phyloP scores from a whole-genome alignment of 2,329 filamentous ascomycete genomes.

The Aspergillus ochraceus region DNA sequence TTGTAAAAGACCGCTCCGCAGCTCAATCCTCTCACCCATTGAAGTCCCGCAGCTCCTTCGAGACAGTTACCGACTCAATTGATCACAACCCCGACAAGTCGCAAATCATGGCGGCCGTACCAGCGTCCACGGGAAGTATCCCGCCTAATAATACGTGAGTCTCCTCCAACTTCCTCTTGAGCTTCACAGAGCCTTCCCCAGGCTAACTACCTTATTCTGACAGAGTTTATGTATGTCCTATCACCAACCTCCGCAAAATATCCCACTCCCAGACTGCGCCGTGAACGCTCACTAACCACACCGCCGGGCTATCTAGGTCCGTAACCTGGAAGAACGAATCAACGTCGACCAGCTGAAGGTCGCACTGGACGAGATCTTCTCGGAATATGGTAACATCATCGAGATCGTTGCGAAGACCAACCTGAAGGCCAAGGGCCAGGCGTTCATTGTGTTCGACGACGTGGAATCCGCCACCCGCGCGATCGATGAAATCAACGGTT shows the following conservation, averaged over 20 bases:
- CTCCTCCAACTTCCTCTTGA: background rate
- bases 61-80: conserved; percentile 17
- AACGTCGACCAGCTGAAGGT: conserved; percentile 76
- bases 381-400: conserved; percentile 81
- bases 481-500: conserved; percentile 86
- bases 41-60: background rate
- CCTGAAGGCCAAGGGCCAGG: conserved; percentile 89
- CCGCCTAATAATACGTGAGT: conserved; percentile 44
- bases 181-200: background rate
- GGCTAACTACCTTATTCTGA: conserved; percentile 14
- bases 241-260: conserved; percentile 12
- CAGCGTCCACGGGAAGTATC: conserved; percentile 28
- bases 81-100: conserved; percentile 15
- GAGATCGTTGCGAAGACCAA: conserved; percentile 88
- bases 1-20: background rate
- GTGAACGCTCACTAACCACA: conserved; percentile 11
- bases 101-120: conserved; percentile 39
- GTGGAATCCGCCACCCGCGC: conserved; percentile 77
- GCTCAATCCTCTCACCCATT: background rate
- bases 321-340: conserved; percentile 89
- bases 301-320: conserved; percentile 46
- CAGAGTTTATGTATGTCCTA: conserved; percentile 43
- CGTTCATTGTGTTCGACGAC: conserved; percentile 87
- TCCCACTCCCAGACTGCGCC: conserved; percentile 9
- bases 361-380: conserved; percentile 75